Evolutionary conservation across 305 asterid genomes (phyloP), one percentile per base, ranked within the genome.

Genomic region (Fraxinus sp.): DNA sequence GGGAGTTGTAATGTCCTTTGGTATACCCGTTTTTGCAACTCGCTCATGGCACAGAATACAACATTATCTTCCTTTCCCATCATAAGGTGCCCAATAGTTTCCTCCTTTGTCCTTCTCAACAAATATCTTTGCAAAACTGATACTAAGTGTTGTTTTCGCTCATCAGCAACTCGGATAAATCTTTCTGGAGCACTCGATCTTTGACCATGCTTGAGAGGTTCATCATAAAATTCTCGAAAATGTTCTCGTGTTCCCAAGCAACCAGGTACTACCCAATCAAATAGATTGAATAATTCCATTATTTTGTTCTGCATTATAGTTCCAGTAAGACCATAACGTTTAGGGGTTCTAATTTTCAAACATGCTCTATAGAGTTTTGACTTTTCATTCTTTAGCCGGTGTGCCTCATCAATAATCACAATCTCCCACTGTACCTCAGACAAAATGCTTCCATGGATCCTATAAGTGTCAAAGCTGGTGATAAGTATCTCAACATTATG

Each of bases 191-290:
- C 99, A 81, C 90, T 93, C 84, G 95, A 93, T 85, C 99, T 89
- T 87, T 96, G 99, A 16, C 99, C 99, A n/a, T 93, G 98, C 91
- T 94, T 96, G 73, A 96, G 93, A 79, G 99, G 99, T 78, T 96
- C 99, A 71, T 96, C 98, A 22, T 96, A 96, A 86, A 90, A 96
- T 83, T 96, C 98, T 16, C 97, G 90, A 83, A 96, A 96, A 89
- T 96, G 99, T 75, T 96, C 99, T 14, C 98, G 89, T 37, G 97
- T 89, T 73, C 99, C 99, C 87, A 96, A 86, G 79, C 98, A 84
- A 84, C 98, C 98, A 37, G 99, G 99, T 22, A 80, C 91, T 77
- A 89, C 93, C 93, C 93, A 92, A 83, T 96, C 97, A 79, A 96
- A 96, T 70, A 96, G 90, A 88, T 93, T 96, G 86, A 93, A 96